phyloP scores from a whole-genome alignment of 805 yeast genomes.

The Ogataea paradorogensis region DNA sequence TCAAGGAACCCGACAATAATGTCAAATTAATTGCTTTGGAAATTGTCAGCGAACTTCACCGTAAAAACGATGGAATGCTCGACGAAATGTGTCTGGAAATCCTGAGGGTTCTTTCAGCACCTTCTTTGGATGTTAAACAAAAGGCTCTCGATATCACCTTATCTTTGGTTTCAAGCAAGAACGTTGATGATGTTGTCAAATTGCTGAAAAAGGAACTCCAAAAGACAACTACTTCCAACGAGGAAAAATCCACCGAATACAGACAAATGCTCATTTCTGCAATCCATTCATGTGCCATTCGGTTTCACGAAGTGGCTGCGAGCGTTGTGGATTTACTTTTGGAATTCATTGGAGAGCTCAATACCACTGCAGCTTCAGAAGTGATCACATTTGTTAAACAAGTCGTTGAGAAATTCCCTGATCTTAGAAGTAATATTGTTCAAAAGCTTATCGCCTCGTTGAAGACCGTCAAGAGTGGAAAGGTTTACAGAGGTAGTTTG shows the following conservation, averaged over 20 bases:
- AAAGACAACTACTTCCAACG: slow-evolving; percentile 63
- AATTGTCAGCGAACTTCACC: slow-evolving; percentile 73
- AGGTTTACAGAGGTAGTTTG: slow-evolving; percentile 87
- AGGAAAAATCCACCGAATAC: slow-evolving; percentile 81
- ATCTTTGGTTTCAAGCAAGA: slow-evolving; percentile 75
- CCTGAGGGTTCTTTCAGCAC: slow-evolving; percentile 78
- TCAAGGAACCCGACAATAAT: slow-evolving; percentile 91
- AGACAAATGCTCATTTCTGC: slow-evolving; percentile 85
- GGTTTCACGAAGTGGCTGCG: slow-evolving; percentile 87
- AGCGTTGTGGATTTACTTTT: slow-evolving; percentile 83
- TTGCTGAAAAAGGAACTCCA: slow-evolving; percentile 88
- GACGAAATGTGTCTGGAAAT: slow-evolving; percentile 85
- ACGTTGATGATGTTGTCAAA: slow-evolving; percentile 91
- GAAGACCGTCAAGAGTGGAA: slow-evolving; percentile 73
- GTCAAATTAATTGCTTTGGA: slow-evolving; percentile 90
- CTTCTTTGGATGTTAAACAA: slow-evolving; percentile 86
- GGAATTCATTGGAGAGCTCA: slow-evolving; percentile 82
- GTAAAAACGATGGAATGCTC: slow-evolving; percentile 73
- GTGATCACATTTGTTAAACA: slow-evolving; percentile 91
- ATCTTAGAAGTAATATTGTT: slow-evolving; percentile 63
- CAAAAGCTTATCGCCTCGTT: slow-evolving; percentile 60
- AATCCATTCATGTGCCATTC: slow-evolving; percentile 84
- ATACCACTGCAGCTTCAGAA: slow-evolving; percentile 82
- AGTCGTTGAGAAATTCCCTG: slow-evolving; percentile 88
- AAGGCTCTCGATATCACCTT: slow-evolving; percentile 86